Evolutionary conservation across 441 rosid genomes (phyloP).

Genomic region (Mallotus japonicus): DNA sequence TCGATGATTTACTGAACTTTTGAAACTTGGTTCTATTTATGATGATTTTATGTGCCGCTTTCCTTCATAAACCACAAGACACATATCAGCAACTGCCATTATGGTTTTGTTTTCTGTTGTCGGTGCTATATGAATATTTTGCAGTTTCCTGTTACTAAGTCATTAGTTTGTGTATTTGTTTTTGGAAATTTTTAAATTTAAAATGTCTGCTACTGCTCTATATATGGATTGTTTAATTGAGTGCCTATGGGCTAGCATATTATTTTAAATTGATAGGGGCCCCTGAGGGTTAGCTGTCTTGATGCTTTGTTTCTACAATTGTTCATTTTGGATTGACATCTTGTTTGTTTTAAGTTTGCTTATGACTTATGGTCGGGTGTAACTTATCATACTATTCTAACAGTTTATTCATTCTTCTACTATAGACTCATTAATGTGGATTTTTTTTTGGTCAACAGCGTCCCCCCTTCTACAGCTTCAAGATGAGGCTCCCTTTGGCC

Average conservation of each 20-base stretch:
- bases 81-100: too few relatives aligned
- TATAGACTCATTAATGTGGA: slow-evolving; percentile 6
- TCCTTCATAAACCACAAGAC: too few relatives aligned
- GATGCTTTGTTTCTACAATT: neutral
- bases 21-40: too few relatives aligned
- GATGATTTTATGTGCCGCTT: too few relatives aligned
- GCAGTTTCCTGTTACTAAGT: too few relatives aligned
- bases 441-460: slow-evolving; percentile 51
- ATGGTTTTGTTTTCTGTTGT: too few relatives aligned
- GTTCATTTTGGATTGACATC: neutral
- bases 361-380: too few relatives aligned
- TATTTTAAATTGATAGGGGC: neutral
- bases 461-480: slow-evolving; percentile 72
- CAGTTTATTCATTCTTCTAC: neutral
- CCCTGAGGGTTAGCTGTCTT: neutral
- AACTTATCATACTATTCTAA: neutral
- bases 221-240: neutral
- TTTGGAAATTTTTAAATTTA: neutral
- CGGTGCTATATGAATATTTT: too few relatives aligned
- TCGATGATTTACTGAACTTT: too few relatives aligned
- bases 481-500: slow-evolving; percentile 77
- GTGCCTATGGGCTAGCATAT: neutral
- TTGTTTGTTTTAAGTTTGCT: neutral
- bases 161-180: too few relatives aligned
- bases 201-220: neutral